Evolutionary conservation across 176 grass and related monocot species (phyloP), one percentile per base, ranked within the genome.

Genomic region (Carex parvula): DNA sequence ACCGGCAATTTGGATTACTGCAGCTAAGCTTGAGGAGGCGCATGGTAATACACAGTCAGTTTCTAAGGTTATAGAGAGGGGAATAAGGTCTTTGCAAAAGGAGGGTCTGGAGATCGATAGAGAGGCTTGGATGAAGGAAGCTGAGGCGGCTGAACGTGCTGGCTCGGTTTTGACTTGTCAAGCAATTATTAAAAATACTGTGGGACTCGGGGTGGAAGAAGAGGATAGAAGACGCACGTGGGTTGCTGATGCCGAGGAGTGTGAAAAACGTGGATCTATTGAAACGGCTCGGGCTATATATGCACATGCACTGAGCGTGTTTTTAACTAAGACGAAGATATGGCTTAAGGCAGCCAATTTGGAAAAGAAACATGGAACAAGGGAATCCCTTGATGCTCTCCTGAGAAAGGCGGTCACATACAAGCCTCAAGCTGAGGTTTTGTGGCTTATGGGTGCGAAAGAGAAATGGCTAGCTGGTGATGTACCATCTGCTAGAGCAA

Each of bases 181-280:
- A 63, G 88, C 94, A 65, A 94, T 97, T 79, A 91, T 97, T 71
- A 94, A 92, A 61, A 91, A 81, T 62, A 97, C 94, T n/a, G 92
- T 97, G 67, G 92, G 94, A 59, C 69, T 92, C 41, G 94, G 94
- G 5, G 94, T 97, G 79, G 94, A 97, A 41, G 92, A 94, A 75
- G 94, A 97, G 84, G 94, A 94, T 82, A 82, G 94, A 66, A 94
- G 93, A 66, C 89, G 88, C 29, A 97, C 94, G 12, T 97, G 94
- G 94, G 94, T 97, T 91, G 94, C 94, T 86, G 94, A 97, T 88
- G 94, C 94, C 15, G 94, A 97, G 80, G 94, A 97, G 83, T 97
- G 94, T 70, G 92, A 97, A 84, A 97, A 97, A 56, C 92, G 92
- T 71, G 92, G 94, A 70, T 97, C 94, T 1, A 88, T 97, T 87